Evolutionary conservation across 371 early-diverging fungal genomes (phyloP).

Genomic region (Basidiobolus meristosporus): DNA sequence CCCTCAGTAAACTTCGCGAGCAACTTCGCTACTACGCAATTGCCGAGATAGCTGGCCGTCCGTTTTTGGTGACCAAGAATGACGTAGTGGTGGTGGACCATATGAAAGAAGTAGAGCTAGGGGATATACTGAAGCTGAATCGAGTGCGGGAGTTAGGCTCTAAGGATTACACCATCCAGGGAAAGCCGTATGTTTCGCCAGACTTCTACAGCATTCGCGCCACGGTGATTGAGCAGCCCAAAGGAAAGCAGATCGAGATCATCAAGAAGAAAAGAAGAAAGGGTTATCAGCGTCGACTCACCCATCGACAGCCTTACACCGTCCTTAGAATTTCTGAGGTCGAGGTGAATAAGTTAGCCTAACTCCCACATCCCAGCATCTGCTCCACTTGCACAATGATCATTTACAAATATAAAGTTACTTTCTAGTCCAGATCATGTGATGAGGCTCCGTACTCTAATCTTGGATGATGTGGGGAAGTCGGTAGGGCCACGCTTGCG

Average conservation of each 20-base stretch:
- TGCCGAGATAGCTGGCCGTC: constrained; percentile 73
- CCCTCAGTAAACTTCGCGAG: constrained; percentile 17
- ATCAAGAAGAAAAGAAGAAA: constrained; percentile 81
- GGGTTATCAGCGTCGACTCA: constrained; percentile 53
- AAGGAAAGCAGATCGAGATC: constrained; percentile 50
- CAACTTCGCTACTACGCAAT: constrained; percentile 61
- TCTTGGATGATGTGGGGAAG: too few species aligned
- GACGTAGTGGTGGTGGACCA: constrained; percentile 75
- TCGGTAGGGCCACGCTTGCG: too few species aligned
- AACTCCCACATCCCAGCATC: not conserved
- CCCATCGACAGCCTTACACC: constrained; percentile 54
- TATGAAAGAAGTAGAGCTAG: constrained; percentile 57
- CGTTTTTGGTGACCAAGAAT: constrained; percentile 67
- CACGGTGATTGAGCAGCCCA: constrained; percentile 79
- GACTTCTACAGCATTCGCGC: constrained; percentile 54
- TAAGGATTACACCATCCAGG: constrained; percentile 67
- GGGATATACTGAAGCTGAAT: constrained; percentile 73
- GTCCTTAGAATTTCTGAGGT: constrained; percentile 56
- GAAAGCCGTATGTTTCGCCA: constrained; percentile 65
- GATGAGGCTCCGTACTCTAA: too few species aligned
- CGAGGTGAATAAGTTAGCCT: constrained; percentile 28
- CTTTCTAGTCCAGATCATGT: too few species aligned
- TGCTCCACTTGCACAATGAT: too few species aligned
- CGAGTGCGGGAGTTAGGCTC: constrained; percentile 77
- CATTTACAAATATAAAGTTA: too few species aligned